Base-by-base conservation (phyloP, 352 stramenopile species). In the Thalassiosira pacifica region DNA sequence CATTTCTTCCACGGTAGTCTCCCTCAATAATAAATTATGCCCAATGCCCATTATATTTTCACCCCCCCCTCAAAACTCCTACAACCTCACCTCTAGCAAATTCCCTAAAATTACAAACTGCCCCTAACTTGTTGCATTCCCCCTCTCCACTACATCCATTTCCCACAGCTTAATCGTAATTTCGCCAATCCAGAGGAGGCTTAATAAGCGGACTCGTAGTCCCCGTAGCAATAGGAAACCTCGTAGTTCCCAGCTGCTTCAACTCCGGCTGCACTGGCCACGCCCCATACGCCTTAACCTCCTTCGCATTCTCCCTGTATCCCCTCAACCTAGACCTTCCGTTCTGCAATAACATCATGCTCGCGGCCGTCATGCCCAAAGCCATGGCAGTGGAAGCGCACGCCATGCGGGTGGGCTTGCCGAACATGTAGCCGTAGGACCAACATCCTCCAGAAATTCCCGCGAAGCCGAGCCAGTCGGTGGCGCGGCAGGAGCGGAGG, bases 351-450 rank as follows among this genome's bases (percentile, higher is more conserved):
- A 90, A 71, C 19, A 91, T 66, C 65, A 94, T 89, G 37, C 79
- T 77, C 24, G 82, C 91, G 82, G 88, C 92, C 16, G 91, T 93
- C 64, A 93, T 90, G 3, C 91, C 91, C 55, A 93, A 69, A 10
- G 87, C 82, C 61, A 90, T 86, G 60, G 84, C 90, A 61, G 90
- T 91, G 26, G 72, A 87, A 8, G 89, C 91, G 24, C 83, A 91
- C 59, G 88, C 80, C 32, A 90, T 83, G 42, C 91, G 85, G 32
- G 85, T 86, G 24, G 91, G 91, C 68, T 93, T 93, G 31, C 91
- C 91, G 26, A 93, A 83, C n/a, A 93, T 66, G 77, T 91, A 95
- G n/a, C 91, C 91, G 61, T 93, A 93, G 22, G 71, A 68, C 86
- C 88, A 95, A 24, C 76, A 89, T 59, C 77, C 89, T 24, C 79